Evolutionary conservation across 2,329 filamentous ascomycete species (phyloP).

Genomic region (Fusarium sp.): DNA sequence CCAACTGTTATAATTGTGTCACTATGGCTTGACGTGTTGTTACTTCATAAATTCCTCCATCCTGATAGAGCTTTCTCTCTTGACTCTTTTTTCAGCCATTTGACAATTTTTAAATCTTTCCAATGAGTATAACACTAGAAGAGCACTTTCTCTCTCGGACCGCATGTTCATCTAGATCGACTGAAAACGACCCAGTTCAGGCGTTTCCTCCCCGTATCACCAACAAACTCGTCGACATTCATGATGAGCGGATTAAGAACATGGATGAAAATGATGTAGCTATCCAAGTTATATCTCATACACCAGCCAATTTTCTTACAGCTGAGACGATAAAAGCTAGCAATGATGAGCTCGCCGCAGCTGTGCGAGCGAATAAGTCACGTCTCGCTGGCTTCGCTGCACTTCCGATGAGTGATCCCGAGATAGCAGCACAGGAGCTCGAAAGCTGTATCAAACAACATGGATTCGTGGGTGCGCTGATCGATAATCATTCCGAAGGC

Average conservation of each 20-base stretch:
- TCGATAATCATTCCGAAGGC: neutral
- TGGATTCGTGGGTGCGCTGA: neutral
- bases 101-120: accelerated
- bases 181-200: neutral
- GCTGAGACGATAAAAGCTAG: accelerated
- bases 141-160: neutral
- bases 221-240: neutral
- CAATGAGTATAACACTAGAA: neutral
- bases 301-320: neutral
- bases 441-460: neutral
- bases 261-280: neutral
- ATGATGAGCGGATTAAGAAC: neutral
- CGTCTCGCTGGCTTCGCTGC: neutral
- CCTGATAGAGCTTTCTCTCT: too few relatives aligned
- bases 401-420: neutral
- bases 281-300: neutral
- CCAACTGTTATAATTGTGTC: too few relatives aligned
- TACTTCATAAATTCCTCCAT: too few relatives aligned
- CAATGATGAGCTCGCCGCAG: neutral
- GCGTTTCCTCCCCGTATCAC: neutral
- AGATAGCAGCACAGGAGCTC: neutral
- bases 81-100: too few relatives aligned
- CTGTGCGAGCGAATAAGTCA: neutral
- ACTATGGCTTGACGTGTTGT: too few relatives aligned
- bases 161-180: neutral